Percentiles rank a stretch among this genome's conserved stretches.
These are phyloP conservation scores for Adansonia rubrostipa DNA, from an alignment of 441 rosid species.

Conservation along the genomic window DNA sequence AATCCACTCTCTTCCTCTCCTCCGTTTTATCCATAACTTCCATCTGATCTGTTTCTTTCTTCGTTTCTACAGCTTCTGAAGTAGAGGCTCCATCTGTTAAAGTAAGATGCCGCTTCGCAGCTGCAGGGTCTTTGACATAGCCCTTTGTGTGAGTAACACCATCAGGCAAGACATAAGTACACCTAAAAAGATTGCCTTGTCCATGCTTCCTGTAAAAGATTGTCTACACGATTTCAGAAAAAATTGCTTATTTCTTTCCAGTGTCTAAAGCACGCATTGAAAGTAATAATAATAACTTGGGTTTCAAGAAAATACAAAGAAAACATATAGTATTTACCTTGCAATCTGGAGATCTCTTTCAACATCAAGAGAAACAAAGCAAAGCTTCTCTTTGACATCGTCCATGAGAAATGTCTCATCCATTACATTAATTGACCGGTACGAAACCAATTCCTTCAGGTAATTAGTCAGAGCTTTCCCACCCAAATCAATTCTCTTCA, in stretches of 20 bases:
- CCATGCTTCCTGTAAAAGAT: conserved; percentile 59
- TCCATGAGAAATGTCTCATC: conserved; percentile 86
- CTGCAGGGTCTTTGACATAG: conserved; percentile 73
- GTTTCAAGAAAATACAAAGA: background rate
- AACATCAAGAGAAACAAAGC: conserved; percentile 85
- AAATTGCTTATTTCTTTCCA: background rate
- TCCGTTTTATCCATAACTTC: conserved; percentile 40
- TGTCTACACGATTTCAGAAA: conserved; percentile 1
- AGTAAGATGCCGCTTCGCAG: conserved; percentile 57
- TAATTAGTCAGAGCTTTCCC: conserved; percentile 95
- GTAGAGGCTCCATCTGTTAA: conserved; percentile 33
- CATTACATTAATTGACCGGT: conserved; percentile 79
- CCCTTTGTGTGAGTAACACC: conserved; percentile 83
- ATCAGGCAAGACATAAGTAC: conserved; percentile 90
- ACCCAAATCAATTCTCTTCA: conserved; percentile 85
- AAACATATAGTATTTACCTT: conserved; percentile 36
- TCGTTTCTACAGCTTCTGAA: conserved; percentile 28
- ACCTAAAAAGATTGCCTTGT: conserved; percentile 55
- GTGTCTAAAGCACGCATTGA: background rate
- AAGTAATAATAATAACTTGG: background rate
- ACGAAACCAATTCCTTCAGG: conserved; percentile 85
- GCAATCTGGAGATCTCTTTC: conserved; percentile 70
- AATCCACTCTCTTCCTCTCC: conserved; percentile 62
- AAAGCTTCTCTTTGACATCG: conserved; percentile 93
- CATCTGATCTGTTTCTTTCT: conserved; percentile 35